Evolutionary conservation across 2,329 filamentous ascomycete genomes (phyloP), one percentile per base, ranked within the genome.

Genomic region (Calonectria pseudoreteaudii): DNA sequence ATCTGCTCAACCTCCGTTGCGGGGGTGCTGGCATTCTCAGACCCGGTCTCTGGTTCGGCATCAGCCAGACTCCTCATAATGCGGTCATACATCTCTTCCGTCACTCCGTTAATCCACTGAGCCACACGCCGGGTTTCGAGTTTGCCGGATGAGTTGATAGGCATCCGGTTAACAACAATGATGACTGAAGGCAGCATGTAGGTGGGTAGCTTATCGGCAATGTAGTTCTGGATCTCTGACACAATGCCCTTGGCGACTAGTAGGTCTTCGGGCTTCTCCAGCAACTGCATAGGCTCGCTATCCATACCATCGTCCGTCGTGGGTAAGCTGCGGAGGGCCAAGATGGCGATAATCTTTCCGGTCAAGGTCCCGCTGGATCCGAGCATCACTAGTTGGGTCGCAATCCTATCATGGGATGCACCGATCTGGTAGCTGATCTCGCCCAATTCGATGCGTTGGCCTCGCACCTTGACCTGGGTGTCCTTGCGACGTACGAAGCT

Each of bases 161-260:
- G 70, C 2, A 72, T 28, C 16, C 38, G 31, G 20, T 49, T 36
- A 9, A 68, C 53, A 23, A 49, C 47, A 23, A 72, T 58, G 49
- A 66, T 67, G n/a, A 44, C 64, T 9, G 36, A 26, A 11, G 70
- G 70, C 18, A 60, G 41, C 70, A 72, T 72, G 52, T 72, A 72
- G 20, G 38, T 34, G 9, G 70, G 70, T 23, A 68, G 34, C 26
- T 56, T 68, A 11, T 68, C 50, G 9, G 50, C 66, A n/a, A 67
- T 41, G 36, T 38, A 38, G 20, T 66, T 56, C 30, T 56, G 52
- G 14, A 56, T 23, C 30, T 56, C 18, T 10, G 52, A 30, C 8
- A 56, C 34, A 36, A 36, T 36, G 34, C 8, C 10, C 34, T 36
- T 36, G 34, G 34, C 34, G 34, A 36, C 34, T 36, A 36, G 34